phyloP scores from a whole-genome alignment of 495 filamentous ascomycete species.

The Thermothielavioides terrestris region DNA sequence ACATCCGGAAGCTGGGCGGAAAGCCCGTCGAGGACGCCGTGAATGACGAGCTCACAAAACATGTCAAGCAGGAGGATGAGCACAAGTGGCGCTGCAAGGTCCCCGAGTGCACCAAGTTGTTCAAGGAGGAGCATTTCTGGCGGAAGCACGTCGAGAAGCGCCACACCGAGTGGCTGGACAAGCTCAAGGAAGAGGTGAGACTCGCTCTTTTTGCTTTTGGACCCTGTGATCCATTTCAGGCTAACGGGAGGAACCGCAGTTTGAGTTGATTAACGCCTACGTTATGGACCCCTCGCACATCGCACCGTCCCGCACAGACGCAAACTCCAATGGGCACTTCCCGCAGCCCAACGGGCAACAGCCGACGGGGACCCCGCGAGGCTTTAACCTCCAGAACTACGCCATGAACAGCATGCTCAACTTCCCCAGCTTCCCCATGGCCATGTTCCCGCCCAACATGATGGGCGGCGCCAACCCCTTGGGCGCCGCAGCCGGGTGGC shows the following conservation, averaged over 20 bases:
- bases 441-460: slow-evolving; percentile 47
- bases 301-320: slow-evolving; percentile 81
- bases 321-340: slow-evolving; percentile 97
- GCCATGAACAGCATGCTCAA: slow-evolving; percentile 48
- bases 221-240: background rate
- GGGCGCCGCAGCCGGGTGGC: slow-evolving; percentile 37
- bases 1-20: slow-evolving; percentile 81
- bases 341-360: slow-evolving; percentile 62
- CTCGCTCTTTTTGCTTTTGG: background rate
- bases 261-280: slow-evolving; percentile 84
- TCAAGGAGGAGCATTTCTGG: slow-evolving; percentile 96
- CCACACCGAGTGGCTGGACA: slow-evolving; percentile 79
- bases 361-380: slow-evolving; percentile 78
- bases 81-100: slow-evolving; percentile 95
- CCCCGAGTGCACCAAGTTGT: slow-evolving; percentile 89
- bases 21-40: slow-evolving; percentile 77
- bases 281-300: slow-evolving; percentile 90
- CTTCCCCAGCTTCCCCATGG: slow-evolving; percentile 38
- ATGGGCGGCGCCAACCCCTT: slow-evolving; percentile 45
- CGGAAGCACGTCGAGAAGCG: slow-evolving; percentile 96
- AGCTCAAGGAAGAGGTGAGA: slow-evolving; percentile 73
- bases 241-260: slow-evolving; percentile 39
- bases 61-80: slow-evolving; percentile 94
- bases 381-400: slow-evolving; percentile 73
- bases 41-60: slow-evolving; percentile 76